These are phyloP conservation scores for Aspergillus baeticus DNA, from an alignment of 495 filamentous ascomycete genomes.

Conservation along the genomic window DNA sequence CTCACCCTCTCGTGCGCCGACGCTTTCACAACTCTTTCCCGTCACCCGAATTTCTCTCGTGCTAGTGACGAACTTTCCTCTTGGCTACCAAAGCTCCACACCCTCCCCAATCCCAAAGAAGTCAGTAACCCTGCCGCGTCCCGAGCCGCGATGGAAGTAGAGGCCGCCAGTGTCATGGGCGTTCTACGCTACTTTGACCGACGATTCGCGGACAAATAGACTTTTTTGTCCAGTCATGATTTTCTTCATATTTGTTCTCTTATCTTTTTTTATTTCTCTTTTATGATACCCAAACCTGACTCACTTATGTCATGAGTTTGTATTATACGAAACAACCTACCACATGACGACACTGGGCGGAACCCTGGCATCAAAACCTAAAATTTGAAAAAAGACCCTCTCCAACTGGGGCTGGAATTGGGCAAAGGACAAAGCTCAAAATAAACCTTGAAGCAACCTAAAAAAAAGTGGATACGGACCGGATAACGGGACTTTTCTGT, in stretches of 20 bases:
- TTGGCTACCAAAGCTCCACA: constrained; percentile 73
- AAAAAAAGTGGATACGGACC: background rate
- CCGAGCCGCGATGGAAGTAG: constrained; percentile 71
- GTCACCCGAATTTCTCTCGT: constrained; percentile 74
- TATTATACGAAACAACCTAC: constrained; percentile 21
- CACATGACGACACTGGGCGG: background rate
- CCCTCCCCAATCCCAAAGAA: constrained; percentile 47
- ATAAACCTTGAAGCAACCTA: background rate
- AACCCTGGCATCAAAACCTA: no score
- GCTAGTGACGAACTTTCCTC: constrained; percentile 72
- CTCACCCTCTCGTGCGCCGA: constrained; percentile 67
- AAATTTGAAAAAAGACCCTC: no score
- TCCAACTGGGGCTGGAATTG: no score
- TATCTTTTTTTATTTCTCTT: constrained; percentile 21
- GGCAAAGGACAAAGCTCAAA: no score
- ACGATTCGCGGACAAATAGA: constrained; percentile 58
- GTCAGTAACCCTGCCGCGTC: constrained; percentile 23
- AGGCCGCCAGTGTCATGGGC: constrained; percentile 83
- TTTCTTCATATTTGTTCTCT: constrained; percentile 9
- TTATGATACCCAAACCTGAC: constrained; percentile 45
- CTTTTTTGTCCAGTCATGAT: background rate
- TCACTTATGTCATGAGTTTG: constrained; percentile 35
- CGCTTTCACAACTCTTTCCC: constrained; percentile 76
- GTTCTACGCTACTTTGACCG: constrained; percentile 82
- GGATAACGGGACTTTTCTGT: background rate